phyloP scores from a whole-genome alignment of 352 stramenopile genomes.

The Plasmopara muralis region DNA sequence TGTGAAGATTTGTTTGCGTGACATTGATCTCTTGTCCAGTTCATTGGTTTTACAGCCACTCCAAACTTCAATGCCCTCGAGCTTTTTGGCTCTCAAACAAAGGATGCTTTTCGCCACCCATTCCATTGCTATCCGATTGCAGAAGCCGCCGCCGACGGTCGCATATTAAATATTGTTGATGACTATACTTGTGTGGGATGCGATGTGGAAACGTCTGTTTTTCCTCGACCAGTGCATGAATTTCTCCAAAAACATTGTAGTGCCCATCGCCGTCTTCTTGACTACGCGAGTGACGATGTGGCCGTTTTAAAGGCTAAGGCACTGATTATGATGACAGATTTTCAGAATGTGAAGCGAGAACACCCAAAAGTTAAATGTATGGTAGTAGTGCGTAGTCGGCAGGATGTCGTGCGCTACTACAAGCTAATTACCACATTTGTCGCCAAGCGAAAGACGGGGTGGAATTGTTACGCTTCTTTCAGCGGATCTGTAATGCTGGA shows the following conservation, averaged over 20 bases:
- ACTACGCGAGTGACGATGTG: conserved; percentile 53
- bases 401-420: conserved; percentile 76
- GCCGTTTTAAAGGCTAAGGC: conserved; percentile 64
- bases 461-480: conserved; percentile 67
- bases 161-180: conserved; percentile 59
- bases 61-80: conserved; percentile 57
- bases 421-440: conserved; percentile 54
- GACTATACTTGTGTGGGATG: conserved; percentile 55
- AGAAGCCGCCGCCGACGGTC: conserved; percentile 40
- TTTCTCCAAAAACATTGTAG: conserved; percentile 21
- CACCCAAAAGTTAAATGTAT: conserved; percentile 47
- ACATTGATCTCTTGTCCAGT: conserved; percentile 26
- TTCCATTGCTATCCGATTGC: conserved; percentile 77
- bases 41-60: conserved; percentile 77
- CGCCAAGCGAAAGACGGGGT: conserved; percentile 42
- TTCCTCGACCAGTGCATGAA: conserved; percentile 34
- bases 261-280: conserved; percentile 39
- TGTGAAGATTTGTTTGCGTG: not conserved
- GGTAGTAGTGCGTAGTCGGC: conserved; percentile 69
- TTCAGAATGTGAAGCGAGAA: conserved; percentile 22
- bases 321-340: conserved; percentile 70
- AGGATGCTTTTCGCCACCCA: conserved; percentile 19
- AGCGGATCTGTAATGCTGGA: conserved; percentile 40
- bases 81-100: conserved; percentile 46
- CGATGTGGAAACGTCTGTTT: conserved; percentile 47